Evolutionary conservation across 805 yeast species (phyloP), one percentile per base, ranked within the genome.

Genomic region (Monosporozyma solicola): DNA sequence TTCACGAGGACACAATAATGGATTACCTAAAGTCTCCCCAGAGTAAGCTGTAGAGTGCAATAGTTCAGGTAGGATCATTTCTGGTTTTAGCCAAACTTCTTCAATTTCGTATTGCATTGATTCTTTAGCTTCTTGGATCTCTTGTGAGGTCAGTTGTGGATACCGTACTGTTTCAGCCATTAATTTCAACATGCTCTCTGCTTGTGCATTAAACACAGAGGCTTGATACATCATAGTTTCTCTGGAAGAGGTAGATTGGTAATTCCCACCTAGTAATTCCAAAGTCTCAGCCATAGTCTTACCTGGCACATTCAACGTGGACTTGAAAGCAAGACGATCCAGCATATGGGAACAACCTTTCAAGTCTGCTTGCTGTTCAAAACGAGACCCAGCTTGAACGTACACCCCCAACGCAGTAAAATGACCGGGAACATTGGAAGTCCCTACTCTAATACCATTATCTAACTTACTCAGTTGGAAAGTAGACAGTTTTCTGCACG

Each of bases 171-270:
- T 88, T 58, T 90, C 91, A 27, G 87, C 72, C 60, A 94, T 73
- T 47, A 88, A 74, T 47, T 78, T 78, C 57, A 87, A 80, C 95
- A 94, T 89, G 58, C 76, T 74, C 41, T 81, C 92, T 9, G 85
- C 83, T 63, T 91, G 97, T 47, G 77, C 76, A 66, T 91, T 91
- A 77, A 94, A 92, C 0, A 90, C 96, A 2, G 96, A 84, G 1
- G 97, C 95, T 70, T 94, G 98, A 69, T 94, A 94, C 72, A 92
- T 80, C 74, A 92, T 77, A 3, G 95, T 80, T 68, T 94, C 99
- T 63, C 99, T 78, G 7, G 95, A 87, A 0, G 96, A 85, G 0
- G 95, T 85, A 64, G 96, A 87, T 82, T 88, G 91, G 70, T 86
- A 90, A 67, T 90, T 92, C 13, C 98, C 99, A 49, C 99, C 99